Evolutionary conservation across 139 green algal species (phyloP).

Genomic region (Chlorella sp.): DNA sequence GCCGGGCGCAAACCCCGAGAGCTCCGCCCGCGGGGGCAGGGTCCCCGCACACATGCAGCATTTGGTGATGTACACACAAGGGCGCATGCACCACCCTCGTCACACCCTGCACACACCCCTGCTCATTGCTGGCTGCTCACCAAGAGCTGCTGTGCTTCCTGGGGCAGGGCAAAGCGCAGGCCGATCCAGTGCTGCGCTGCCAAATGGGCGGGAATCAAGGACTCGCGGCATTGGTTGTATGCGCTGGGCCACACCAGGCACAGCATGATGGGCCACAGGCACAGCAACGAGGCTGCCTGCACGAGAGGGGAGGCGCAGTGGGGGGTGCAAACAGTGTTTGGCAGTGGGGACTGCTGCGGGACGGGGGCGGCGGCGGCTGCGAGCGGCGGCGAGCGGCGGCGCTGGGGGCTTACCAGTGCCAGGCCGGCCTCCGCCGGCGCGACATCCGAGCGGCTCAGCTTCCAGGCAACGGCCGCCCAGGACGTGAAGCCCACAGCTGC

Average conservation of each 20-base stretch:
- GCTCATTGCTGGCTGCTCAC: not conserved
- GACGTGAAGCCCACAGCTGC: not conserved
- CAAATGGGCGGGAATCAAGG: not conserved
- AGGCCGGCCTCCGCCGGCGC: not conserved
- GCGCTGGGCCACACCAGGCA: not conserved
- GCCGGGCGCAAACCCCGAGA: no score
- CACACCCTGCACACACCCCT: not conserved
- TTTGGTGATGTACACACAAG: not conserved
- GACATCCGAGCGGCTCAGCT: not conserved
- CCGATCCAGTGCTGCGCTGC: not conserved
- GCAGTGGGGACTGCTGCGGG: not conserved
- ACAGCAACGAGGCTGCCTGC: not conserved
- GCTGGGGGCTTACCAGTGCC: not conserved
- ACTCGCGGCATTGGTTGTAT: not conserved
- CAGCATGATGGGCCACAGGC: slow-evolving; percentile 3
- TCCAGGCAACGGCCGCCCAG: not conserved
- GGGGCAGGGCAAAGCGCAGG: not conserved
- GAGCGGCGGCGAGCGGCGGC: no score
- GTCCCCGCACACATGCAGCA: not conserved
- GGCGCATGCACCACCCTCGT: not conserved
- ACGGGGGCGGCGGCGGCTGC: not conserved
- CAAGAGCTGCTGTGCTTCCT: not conserved
- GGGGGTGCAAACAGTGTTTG: not conserved
- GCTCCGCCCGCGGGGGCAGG: no score
- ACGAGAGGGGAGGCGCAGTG: not conserved